phyloP scores from a whole-genome alignment of 1,139 yeast species.

The Pneumocystis murina region DNA sequence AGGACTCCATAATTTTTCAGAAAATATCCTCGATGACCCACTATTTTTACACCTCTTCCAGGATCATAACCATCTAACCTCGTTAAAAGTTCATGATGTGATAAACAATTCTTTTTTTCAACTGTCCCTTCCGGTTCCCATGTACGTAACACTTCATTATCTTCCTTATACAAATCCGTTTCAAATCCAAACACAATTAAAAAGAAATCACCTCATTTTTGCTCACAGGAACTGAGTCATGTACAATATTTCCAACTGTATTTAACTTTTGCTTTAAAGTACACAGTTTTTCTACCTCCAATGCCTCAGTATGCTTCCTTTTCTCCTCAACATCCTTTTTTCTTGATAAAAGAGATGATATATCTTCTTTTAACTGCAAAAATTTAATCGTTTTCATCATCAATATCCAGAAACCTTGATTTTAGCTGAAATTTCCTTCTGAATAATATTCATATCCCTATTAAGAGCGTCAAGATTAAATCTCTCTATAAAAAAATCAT shows the following conservation, averaged over 20 bases:
- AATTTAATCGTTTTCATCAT: not conserved
- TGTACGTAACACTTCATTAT: constrained; percentile 71
- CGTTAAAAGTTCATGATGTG: constrained; percentile 89
- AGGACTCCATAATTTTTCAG: constrained; percentile 90
- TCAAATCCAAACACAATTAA: too few species aligned
- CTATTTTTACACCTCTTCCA: constrained; percentile 94
- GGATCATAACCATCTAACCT: constrained; percentile 97
- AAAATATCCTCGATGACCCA: constrained; percentile 98
- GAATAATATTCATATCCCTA: constrained; percentile 72
- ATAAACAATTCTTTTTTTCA: constrained; percentile 55
- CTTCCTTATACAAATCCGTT: constrained; percentile 28
- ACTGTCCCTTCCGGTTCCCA: constrained; percentile 59
- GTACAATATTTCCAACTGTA: constrained; percentile 85
- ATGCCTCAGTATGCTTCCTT: constrained; percentile 49
- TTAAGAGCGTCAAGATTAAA: constrained; percentile 82
- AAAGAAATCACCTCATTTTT: constrained; percentile 41
- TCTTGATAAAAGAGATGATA: constrained; percentile 61
- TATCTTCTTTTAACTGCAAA: constrained; percentile 68
- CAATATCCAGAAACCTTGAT: constrained; percentile 35
- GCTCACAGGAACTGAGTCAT: constrained; percentile 75
- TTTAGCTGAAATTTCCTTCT: constrained; percentile 82
- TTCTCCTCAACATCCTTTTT: constrained; percentile 59
- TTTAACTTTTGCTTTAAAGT: constrained; percentile 66
- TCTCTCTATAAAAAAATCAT: constrained; percentile 32
- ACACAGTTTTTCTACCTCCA: constrained; percentile 68